Evolutionary conservation across 23 red algal species (phyloP), one percentile per base, ranked within the genome.

Genomic region (Gracilaria gracilis): DNA sequence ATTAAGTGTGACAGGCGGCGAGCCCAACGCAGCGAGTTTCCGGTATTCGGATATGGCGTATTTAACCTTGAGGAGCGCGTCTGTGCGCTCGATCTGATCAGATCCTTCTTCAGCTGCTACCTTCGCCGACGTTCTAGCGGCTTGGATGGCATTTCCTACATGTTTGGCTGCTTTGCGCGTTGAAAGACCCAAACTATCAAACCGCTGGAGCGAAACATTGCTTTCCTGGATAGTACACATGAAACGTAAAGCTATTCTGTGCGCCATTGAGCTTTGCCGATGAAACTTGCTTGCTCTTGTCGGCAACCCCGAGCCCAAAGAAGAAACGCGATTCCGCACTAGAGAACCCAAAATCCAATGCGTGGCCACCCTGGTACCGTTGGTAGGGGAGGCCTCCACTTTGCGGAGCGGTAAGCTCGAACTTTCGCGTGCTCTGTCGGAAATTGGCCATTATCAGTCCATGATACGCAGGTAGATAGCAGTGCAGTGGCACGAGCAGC

Each of bases 71-170:
- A 46, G 6, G 38, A 79, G 46, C 29, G 86, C 73, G 25, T 80
- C 48, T 0, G 34, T 57, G 46, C 86, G 44, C 0, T 90, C 86
- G 2, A 50, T 44, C 7, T 90, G 70, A 71, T 90, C 71, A 47
- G 86, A 90, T 21, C 65, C 86, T 28, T 90, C 86, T 29, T 66
- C 33, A 31, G 55, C 73, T 9, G 86, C 86, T 50, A 62, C 37
- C 31, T 40, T 61, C 24, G 59, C 42, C 11, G 86, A 27, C 34
- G 15, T 75, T 69, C 74, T 72, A 44, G 86, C 86, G 58, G 84
- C 53, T 36, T 67, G 51, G 84, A 87, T 67, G 17, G 81, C 81
- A 20, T 48, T 69, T 69, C 33, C 40, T 27, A 85, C 59, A 37
- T 71, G 70, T 0, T 50, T 61, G 40, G 81, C 81, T 0, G 54